These are phyloP conservation scores for Ceratocystis cubensis DNA, from an alignment of 2,329 filamentous ascomycete genomes.

Conservation along the genomic window DNA sequence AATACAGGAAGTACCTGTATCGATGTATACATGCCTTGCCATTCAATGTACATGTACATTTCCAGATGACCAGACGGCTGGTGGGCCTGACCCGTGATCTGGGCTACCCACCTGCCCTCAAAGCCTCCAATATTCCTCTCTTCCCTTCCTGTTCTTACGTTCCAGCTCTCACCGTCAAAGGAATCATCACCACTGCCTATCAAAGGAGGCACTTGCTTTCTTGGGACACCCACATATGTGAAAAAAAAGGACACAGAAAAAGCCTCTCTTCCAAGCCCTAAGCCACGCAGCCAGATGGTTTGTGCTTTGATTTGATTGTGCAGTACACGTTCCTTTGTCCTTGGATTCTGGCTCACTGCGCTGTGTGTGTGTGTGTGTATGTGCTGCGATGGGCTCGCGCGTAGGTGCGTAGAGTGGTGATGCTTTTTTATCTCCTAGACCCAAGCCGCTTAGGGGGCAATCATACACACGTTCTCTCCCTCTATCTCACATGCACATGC, in stretches of 20 bases:
- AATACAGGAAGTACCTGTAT: background rate
- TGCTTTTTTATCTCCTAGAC: background rate
- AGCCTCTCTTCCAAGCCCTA: background rate
- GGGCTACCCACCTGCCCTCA: background rate
- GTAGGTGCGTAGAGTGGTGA: background rate
- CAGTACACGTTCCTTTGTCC: background rate
- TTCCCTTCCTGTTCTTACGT: background rate
- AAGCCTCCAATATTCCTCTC: background rate
- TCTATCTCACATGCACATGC: background rate
- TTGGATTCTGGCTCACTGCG: background rate
- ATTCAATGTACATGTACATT: background rate
- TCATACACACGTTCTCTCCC: background rate
- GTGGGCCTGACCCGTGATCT: background rate
- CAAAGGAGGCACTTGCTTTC: constrained; percentile 3
- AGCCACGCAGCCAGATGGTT: constrained; percentile 2
- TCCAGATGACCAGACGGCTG: background rate
- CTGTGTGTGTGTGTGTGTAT: background rate
- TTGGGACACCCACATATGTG: background rate
- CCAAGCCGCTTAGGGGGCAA: background rate
- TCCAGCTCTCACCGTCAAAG: background rate
- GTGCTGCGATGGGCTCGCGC: background rate
- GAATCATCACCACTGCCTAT: background rate
- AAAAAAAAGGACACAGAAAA: constrained; percentile 3
- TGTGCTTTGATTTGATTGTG: constrained; percentile 4
- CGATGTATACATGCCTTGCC: background rate